These are phyloP conservation scores for Boletellus emodensis DNA, from an alignment of 768 basidiomycete species.

Conservation along the genomic window DNA sequence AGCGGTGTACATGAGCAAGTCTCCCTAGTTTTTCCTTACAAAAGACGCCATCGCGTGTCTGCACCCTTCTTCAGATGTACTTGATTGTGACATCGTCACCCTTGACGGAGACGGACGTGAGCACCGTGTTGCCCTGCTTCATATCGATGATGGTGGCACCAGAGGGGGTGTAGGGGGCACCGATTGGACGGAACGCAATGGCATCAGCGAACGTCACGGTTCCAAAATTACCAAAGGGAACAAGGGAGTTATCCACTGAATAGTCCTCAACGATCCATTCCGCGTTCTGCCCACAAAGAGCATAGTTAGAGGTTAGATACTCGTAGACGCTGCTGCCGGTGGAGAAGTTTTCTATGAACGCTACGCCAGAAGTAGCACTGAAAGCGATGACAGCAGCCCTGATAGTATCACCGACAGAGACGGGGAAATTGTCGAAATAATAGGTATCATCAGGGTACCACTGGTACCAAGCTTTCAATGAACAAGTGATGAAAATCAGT, in stretches of 20 bases:
- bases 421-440: not conserved
- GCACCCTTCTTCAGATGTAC: no score
- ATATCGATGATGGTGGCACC: no score
- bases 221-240: not conserved
- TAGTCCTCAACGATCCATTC: constrained; percentile 5
- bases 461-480: constrained; percentile 2
- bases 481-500: not conserved
- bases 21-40: no score
- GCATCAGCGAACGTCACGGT: no score
- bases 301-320: not conserved
- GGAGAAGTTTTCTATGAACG: not conserved
- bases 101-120: no score
- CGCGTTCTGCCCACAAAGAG: not conserved
- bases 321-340: not conserved
- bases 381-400: not conserved
- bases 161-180: no score
- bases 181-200: no score
- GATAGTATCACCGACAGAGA: not conserved
- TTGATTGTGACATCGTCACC: no score
- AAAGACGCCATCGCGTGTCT: no score
- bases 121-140: no score
- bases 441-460: not conserved
- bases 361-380: not conserved
- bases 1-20: no score
- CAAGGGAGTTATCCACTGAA: not conserved